Evolutionary conservation across 2,329 filamentous ascomycete genomes (phyloP), one percentile per base, ranked within the genome.

Genomic region (Cryphonectria carpinicola): DNA sequence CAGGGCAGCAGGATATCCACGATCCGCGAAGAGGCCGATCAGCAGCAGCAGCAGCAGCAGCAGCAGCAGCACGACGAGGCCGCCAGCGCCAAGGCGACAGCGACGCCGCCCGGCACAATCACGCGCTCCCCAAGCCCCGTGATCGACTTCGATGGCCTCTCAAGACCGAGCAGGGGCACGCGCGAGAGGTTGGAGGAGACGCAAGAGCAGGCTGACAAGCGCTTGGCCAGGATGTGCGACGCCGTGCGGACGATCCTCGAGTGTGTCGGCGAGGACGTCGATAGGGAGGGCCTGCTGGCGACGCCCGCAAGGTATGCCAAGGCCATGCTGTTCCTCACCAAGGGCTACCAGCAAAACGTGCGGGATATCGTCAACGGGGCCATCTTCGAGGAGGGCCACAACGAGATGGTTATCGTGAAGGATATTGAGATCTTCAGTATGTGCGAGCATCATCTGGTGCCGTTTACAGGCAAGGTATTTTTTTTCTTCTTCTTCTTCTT

Each of bases 401-500:
- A 97, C 78, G 96, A 99, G 82, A 88, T 99, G 83, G 95, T 99
- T 41, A 97, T 98, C 77, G 94, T 99, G 71, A 97, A 97, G 83
- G 95, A 98, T 78, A 98, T 99, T 77, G 95, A 98, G 79, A 89
- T 98, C 17, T 97, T 94, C 81, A 95, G 92, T 74, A 85, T 98
- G 60, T 99, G 96, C 84, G 96, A 99, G 84, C 96, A 99, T 80
- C 96, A 99, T 79, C 87, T 99, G 79, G 95, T 99, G 10, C 96
- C 96, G 0, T 99, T 99, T 78, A 95, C 89, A 3, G 96, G 96
- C 77, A 98, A 97, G 89, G 93, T 95, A 84, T 32, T 3, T 3
- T 32, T 3, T 32, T 32, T 32, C 3, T 32, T 28, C 6, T 3
- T 10, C 32, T n/a, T n/a, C n/a, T n/a, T n/a, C n/a, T n/a, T n/a